Percentiles rank a stretch among this genome's conserved stretches.
Conservation (phyloP, 768 basidiomycete species). For the Candolleomyces efflorescens region DNA sequence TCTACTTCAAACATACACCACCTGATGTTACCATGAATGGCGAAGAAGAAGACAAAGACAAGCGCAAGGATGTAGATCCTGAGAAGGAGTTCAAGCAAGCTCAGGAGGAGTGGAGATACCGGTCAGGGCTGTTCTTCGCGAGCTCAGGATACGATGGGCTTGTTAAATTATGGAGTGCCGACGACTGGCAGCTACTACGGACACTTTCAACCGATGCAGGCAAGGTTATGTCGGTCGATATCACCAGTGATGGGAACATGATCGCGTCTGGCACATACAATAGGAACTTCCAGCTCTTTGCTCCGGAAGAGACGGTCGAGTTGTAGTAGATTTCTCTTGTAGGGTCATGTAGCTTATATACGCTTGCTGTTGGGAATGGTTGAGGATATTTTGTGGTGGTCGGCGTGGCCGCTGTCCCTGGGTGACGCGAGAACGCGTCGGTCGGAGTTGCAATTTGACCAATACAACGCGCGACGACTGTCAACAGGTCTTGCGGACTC, state of each 20-base stretch:
- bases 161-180: slow-evolving; percentile 95
- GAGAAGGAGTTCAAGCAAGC: slow-evolving; percentile 33
- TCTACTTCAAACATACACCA: slow-evolving; percentile 37
- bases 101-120: slow-evolving; percentile 72
- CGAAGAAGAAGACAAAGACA: slow-evolving; percentile 31
- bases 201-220: slow-evolving; percentile 91
- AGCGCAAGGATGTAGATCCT: slow-evolving; percentile 24
- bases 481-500: not conserved
- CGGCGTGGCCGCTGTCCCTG: not conserved
- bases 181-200: slow-evolving; percentile 93
- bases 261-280: slow-evolving; percentile 91
- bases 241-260: slow-evolving; percentile 76
- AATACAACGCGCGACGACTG: slow-evolving; percentile 5
- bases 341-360: not conserved
- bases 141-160: slow-evolving; percentile 93
- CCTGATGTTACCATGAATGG: slow-evolving; percentile 49
- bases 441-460: slow-evolving; percentile 1
- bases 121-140: slow-evolving; percentile 88
- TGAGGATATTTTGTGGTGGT: not conserved
- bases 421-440: slow-evolving; percentile 4
- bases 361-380: not conserved
- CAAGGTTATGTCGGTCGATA: slow-evolving; percentile 99
- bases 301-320: slow-evolving; percentile 56
- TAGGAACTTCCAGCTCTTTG: slow-evolving; percentile 91
- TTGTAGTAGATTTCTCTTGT: slow-evolving; percentile 12